Evolutionary conservation across 176 grass and related monocot species (phyloP), one percentile per base, ranked within the genome.

Genomic region (Aegilops sharonensis): DNA sequence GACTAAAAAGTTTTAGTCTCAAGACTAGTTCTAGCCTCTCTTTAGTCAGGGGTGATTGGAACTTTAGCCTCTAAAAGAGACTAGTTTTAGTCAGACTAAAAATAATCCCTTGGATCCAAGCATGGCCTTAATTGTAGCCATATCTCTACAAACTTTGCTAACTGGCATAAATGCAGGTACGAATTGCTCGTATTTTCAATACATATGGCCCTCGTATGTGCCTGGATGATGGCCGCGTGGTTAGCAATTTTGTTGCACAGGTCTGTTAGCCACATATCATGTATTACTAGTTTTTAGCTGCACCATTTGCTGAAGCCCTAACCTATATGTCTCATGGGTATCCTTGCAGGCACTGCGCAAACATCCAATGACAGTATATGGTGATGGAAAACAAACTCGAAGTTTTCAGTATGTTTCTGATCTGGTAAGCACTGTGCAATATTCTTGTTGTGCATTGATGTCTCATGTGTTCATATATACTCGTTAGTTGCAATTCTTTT

Each of bases 181-280:
- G 93, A 11, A 98, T 98, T 87, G 95, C 95, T 75, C 89, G 95
- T 18, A 98, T 98, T 77, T 98, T 98, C 89, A 98, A 98, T 82
- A 98, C 95, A 52, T 95, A 98, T 84, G 95, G 95, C 18, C 95
- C 95, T 54, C 93, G 95, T 32, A 98, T 98, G 93, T 95, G 91
- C 91, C 90, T 98, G 60, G 95, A 98, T 88, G 95, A 98, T 88
- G 93, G 95, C 0, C 95, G 93, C 8, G 95, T 98, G 25, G 95
- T 98, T 21, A 95, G 95, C 91, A 98, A 98, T 90, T 98, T 98
- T 87, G 93, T 98, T 80, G 95, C 93, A 45, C 95, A 98, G 93
- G 95, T 91, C 42, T 79, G 87, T 64, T 68, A 56, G n/a, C 29
- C 17, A 72, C 20, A 71, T 83, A 80, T 61, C 68, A 25, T 85